A percentile compares a stretch with the other conserved stretches of the same genome.
Conservation (phyloP, 2,329 filamentous ascomycete genomes). For the Colletotrichum cordylinicola region DNA sequence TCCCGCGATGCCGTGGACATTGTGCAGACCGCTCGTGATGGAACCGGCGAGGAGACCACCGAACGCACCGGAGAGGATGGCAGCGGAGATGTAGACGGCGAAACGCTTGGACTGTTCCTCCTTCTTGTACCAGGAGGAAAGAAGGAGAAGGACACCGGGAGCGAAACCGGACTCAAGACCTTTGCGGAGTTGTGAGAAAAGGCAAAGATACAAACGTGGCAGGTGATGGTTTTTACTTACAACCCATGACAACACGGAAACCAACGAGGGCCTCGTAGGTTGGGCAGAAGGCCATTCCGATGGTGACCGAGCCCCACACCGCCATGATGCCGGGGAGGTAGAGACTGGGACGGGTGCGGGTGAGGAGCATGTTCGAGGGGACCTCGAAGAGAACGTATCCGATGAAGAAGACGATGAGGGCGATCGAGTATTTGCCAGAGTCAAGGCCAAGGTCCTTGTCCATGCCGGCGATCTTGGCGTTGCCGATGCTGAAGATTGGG, state of each 20-base stretch:
- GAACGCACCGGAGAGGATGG: constrained; percentile 71
- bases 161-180: constrained; percentile 65
- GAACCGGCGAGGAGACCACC: constrained; percentile 67
- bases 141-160: constrained; percentile 63
- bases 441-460: constrained; percentile 56
- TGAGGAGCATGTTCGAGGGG: constrained; percentile 70
- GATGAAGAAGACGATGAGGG: constrained; percentile 69
- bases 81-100: constrained; percentile 75
- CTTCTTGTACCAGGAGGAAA: constrained; percentile 70
- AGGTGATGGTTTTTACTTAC: not conserved
- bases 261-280: constrained; percentile 31
- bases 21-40: constrained; percentile 60
- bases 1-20: constrained; percentile 51
- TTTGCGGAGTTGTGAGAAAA: constrained; percentile 42
- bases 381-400: constrained; percentile 71
- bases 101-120: constrained; percentile 36
- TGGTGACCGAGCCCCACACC: constrained; percentile 38
- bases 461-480: constrained; percentile 61
- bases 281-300: constrained; percentile 33
- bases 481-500: constrained; percentile 45
- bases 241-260: constrained; percentile 54
- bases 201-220: fast-evolving
- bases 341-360: constrained; percentile 64
- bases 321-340: constrained; percentile 74
- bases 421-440: constrained; percentile 64